A percentile compares a stretch with the other conserved stretches of the same genome.
phyloP scores from a whole-genome alignment of 164 flowering plant genomes.

The Sedum album region DNA sequence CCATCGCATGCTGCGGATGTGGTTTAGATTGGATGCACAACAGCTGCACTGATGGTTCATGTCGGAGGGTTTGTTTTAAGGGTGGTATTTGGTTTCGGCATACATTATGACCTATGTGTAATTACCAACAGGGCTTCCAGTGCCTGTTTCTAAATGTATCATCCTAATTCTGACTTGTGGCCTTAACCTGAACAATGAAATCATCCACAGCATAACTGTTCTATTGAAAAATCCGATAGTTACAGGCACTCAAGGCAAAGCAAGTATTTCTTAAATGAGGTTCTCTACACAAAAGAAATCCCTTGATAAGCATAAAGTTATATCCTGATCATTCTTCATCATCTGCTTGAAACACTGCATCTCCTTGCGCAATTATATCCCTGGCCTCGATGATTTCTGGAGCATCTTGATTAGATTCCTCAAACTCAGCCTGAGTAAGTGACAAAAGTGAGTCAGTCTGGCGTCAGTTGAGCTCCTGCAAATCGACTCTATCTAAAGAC shows the following conservation, averaged over 20 bases:
- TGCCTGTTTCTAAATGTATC: background rate
- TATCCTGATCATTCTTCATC: conserved; percentile 9
- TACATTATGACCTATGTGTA: background rate
- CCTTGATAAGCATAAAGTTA: background rate
- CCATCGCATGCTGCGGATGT: background rate
- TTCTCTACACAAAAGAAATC: background rate
- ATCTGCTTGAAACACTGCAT: conserved; percentile 9
- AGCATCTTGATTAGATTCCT: conserved; percentile 3
- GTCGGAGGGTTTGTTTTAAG: background rate
- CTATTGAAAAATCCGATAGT: too few relatives aligned
- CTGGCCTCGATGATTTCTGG: conserved; percentile 5
- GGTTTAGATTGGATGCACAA: background rate
- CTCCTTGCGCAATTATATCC: conserved; percentile 3
- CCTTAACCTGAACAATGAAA: background rate
- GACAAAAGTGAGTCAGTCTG: background rate
- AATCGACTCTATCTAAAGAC: too few relatives aligned
- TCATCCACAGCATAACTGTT: too few relatives aligned
- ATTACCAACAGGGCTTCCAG: background rate
- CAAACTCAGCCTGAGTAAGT: conserved; percentile 4
- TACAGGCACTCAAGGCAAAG: too few relatives aligned
- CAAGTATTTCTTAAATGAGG: background rate
- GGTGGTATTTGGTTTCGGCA: background rate
- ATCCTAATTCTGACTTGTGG: background rate
- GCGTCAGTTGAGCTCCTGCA: background rate
- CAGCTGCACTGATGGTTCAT: background rate